Percentiles rank a stretch among this genome's conserved stretches.
phyloP scores from a whole-genome alignment of 306 rosid genomes.

The Malus domestica region ASM211411v1 NC_041801.1:3521001-3521500 shows the following conservation, averaged over 20 bases:
- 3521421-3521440: constrained; percentile 50
- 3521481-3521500: background rate
- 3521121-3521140: background rate
- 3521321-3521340: constrained; percentile 30
- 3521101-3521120: background rate
- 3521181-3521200: constrained; percentile 19
- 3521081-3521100: background rate
- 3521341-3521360: constrained; percentile 36
- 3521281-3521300: background rate
- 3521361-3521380: constrained; percentile 33
- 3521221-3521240: background rate
- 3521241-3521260: background rate
- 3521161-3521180: constrained; percentile 1
- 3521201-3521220: constrained; percentile 14
- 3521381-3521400: constrained; percentile 25
- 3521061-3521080: background rate
- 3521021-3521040: background rate
- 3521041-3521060: background rate
- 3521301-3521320: constrained; percentile 38
- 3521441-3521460: constrained; percentile 48
- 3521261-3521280: background rate
- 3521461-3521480: constrained; percentile 45
- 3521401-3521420: constrained; percentile 40
- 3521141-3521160: background rate
- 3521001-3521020: background rate